Percentiles rank a stretch among this genome's conserved stretches.
Conservation (phyloP, 768 basidiomycete species). For the Tulasnella sp. region DNA sequence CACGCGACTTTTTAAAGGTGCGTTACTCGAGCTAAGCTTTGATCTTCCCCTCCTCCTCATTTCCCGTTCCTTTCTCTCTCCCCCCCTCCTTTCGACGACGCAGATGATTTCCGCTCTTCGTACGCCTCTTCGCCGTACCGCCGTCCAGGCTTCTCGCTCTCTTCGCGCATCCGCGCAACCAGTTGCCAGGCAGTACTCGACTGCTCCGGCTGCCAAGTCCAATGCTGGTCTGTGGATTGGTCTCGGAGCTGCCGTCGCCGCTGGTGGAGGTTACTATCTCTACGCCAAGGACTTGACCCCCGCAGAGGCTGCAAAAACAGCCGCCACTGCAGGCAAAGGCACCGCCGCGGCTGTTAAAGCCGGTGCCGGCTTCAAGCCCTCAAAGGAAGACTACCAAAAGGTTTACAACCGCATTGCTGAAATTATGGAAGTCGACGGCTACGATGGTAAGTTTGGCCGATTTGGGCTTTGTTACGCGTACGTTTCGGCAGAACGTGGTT, state of each 20-base stretch:
- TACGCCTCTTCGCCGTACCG: slow-evolving; percentile 33
- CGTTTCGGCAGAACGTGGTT: not conserved
- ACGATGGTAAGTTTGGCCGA: slow-evolving; percentile 69
- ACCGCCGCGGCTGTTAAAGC: slow-evolving; percentile 65
- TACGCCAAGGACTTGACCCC: slow-evolving; percentile 47
- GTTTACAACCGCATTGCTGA: slow-evolving; percentile 92
- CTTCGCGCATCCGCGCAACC: slow-evolving; percentile 40
- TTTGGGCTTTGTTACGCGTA: not conserved
- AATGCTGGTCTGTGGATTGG: slow-evolving; percentile 63
- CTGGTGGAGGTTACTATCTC: slow-evolving; percentile 67
- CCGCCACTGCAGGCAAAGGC: slow-evolving; percentile 61
- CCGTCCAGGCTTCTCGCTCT: slow-evolving; percentile 38
- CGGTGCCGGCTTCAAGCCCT: slow-evolving; percentile 69
- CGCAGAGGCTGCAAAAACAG: slow-evolving; percentile 53
- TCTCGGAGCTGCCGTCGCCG: slow-evolving; percentile 62
- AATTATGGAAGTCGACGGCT: slow-evolving; percentile 69
- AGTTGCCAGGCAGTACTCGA: slow-evolving; percentile 26
- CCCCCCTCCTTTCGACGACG: not conserved
- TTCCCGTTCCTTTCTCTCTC: not conserved
- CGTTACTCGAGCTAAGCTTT: not conserved
- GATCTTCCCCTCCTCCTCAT: not conserved
- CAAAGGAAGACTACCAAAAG: slow-evolving; percentile 89
- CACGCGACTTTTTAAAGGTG: not conserved
- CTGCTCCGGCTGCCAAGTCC: slow-evolving; percentile 32
- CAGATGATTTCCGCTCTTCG: slow-evolving; percentile 32